These are phyloP conservation scores for Aspergillus pseudoterreus DNA, from an alignment of 2,329 filamentous ascomycete genomes.

Conservation along the genomic window DNA sequence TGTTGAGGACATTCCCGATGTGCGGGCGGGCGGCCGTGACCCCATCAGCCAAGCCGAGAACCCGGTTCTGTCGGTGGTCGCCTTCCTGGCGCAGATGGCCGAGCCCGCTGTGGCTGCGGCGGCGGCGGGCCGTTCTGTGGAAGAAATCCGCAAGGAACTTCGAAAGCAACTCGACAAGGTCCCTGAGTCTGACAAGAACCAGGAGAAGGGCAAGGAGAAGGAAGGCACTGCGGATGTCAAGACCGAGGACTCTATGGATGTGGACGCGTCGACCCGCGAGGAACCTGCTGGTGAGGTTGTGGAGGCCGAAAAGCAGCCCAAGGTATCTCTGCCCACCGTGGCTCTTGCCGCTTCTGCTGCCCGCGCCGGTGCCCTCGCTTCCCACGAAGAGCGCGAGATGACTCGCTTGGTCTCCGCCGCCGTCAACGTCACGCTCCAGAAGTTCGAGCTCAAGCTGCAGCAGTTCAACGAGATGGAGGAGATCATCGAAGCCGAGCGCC, in stretches of 20 bases:
- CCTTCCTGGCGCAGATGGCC: constrained; percentile 85
- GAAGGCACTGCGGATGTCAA: constrained; percentile 45
- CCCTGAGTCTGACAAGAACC: constrained; percentile 42
- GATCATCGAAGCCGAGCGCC: constrained; percentile 83
- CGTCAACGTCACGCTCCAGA: constrained; percentile 90
- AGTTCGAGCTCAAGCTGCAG: constrained; percentile 90
- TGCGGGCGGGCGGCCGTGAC: constrained; percentile 73
- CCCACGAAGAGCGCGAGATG: constrained; percentile 95
- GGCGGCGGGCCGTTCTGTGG: constrained; percentile 81
- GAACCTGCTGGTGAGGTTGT: constrained; percentile 30
- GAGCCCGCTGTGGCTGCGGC: constrained; percentile 88
- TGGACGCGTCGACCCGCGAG: constrained; percentile 42
- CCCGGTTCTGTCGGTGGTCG: constrained; percentile 92
- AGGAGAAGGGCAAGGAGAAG: constrained; percentile 49
- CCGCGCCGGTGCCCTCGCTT: constrained; percentile 81
- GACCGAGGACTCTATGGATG: constrained; percentile 58
- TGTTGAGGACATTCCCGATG: constrained; percentile 68
- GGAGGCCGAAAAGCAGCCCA: constrained; percentile 47
- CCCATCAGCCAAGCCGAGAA: constrained; percentile 93
- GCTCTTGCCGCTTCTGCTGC: constrained; percentile 83
- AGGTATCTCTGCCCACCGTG: constrained; percentile 61
- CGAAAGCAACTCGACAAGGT: constrained; percentile 71
- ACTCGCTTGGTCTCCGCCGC: constrained; percentile 87
- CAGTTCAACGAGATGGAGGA: constrained; percentile 97
- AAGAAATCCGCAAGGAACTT: constrained; percentile 77